Percentiles rank a stretch among this genome's conserved stretches.
phyloP scores from a whole-genome alignment of 352 stramenopile species.

The Globisporangium radiosum region DNA sequence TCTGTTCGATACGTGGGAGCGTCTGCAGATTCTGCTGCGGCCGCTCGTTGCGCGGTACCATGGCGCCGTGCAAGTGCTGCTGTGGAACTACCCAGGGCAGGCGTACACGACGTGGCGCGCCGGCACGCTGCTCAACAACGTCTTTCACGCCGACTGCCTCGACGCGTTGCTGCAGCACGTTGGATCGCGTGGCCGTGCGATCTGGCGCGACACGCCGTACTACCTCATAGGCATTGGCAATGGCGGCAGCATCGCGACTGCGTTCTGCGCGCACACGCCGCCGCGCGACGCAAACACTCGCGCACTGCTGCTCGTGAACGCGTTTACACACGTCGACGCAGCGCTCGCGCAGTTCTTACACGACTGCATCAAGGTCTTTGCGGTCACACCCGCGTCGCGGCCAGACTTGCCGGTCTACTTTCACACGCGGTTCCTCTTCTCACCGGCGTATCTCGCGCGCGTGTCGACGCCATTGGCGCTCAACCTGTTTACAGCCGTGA shows the following conservation, averaged over 20 bases:
- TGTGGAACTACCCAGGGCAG: conserved; percentile 97
- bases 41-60: conserved; percentile 85
- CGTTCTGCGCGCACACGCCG: conserved; percentile 58
- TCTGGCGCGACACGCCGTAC: conserved; percentile 83
- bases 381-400: conserved; percentile 81
- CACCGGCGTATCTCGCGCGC: conserved; percentile 81
- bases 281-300: conserved; percentile 54
- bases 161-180: conserved; percentile 73
- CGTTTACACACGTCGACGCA: conserved; percentile 86
- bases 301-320: conserved; percentile 86
- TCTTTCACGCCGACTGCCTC: conserved; percentile 85
- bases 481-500: conserved; percentile 94
- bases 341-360: conserved; percentile 91
- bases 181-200: conserved; percentile 7
- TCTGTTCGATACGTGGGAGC: conserved; percentile 93
- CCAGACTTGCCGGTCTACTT: conserved; percentile 95
- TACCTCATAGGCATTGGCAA: conserved; percentile 91
- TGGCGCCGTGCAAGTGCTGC: conserved; percentile 77
- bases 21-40: conserved; percentile 91
- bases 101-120: conserved; percentile 91
- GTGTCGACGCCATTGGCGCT: conserved; percentile 92
- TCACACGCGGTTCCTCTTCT: conserved; percentile 93
- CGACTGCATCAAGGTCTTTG: conserved; percentile 93
- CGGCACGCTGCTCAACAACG: conserved; percentile 90
- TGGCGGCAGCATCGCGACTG: conserved; percentile 84